Percentiles rank a stretch among this genome's conserved stretches.
Conservation (phyloP, 1,284 basidiomycete genomes). For the Ganoderma sinense region DNA sequence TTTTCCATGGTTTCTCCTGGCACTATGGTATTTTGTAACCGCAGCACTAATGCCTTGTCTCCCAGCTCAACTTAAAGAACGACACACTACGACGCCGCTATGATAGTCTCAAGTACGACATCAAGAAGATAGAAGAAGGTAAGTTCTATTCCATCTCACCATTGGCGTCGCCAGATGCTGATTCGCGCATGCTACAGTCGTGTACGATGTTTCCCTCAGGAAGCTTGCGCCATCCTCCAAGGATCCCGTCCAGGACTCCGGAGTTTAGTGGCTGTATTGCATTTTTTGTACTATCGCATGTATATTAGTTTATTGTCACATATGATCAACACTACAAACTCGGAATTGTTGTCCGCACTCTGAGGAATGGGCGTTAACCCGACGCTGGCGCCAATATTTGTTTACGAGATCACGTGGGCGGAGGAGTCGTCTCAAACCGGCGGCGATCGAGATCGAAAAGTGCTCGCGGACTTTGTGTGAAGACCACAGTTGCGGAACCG, state of each 20-base stretch:
- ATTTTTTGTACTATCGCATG: background rate
- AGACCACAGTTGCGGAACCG: slow-evolving; percentile 30
- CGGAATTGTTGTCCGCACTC: background rate
- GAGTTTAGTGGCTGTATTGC: background rate
- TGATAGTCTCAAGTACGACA: slow-evolving; percentile 86
- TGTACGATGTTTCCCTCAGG: slow-evolving; percentile 84
- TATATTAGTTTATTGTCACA: background rate
- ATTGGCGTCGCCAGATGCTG: background rate
- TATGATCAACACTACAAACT: background rate
- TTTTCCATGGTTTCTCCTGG: slow-evolving; percentile 73
- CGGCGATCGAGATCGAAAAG: slow-evolving; percentile 29
- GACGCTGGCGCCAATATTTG: background rate
- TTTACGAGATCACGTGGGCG: slow-evolving; percentile 23
- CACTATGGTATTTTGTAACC: background rate
- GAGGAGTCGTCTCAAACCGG: slow-evolving; percentile 8
- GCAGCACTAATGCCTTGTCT: background rate
- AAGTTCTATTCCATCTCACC: slow-evolving; percentile 5
- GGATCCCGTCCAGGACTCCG: background rate
- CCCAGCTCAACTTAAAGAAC: slow-evolving; percentile 89
- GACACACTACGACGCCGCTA: slow-evolving; percentile 81
- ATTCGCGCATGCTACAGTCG: slow-evolving; percentile 55
- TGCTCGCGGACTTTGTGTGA: slow-evolving; percentile 30
- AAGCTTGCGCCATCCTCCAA: slow-evolving; percentile 55
- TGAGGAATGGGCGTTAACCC: background rate
- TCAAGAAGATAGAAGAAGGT: slow-evolving; percentile 93